Percentiles rank a stretch among this genome's conserved stretches.
Conservation (phyloP, 1,139 yeast genomes). For the Geotrichum australiense region DNA sequence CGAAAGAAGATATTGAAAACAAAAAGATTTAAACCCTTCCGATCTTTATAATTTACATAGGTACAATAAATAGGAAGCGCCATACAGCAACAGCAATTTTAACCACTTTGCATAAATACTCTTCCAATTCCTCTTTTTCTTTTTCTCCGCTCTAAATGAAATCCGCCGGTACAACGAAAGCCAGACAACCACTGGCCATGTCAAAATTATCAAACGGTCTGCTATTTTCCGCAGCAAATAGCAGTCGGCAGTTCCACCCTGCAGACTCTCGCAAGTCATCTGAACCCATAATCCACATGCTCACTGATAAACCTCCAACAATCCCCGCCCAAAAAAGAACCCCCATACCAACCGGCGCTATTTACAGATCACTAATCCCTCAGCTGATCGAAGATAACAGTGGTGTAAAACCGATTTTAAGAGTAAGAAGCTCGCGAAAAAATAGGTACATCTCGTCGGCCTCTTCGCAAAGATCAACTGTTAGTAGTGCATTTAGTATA, state of each 20-base stretch:
- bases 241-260: slow-evolving; percentile 20
- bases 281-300: background rate
- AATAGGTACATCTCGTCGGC: background rate
- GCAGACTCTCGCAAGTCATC: background rate
- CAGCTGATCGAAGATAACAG: background rate
- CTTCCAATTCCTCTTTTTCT: no score
- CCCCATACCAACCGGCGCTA: slow-evolving; percentile 7
- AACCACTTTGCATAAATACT: no score
- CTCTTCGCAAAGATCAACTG: slow-evolving; percentile 1
- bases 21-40: no score
- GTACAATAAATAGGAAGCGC: no score
- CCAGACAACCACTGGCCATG: slow-evolving; percentile 2
- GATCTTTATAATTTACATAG: no score
- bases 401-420: background rate
- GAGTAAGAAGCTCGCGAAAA: slow-evolving; percentile 3
- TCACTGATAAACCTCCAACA: background rate
- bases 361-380: slow-evolving; percentile 7
- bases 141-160: no score
- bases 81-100: no score
- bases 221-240: background rate
- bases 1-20: no score
- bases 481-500: background rate
- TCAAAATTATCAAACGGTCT: slow-evolving; percentile 1
- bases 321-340: background rate
- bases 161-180: no score